Evolutionary conservation across 1,284 basidiomycete genomes (phyloP), one percentile per base, ranked within the genome.

Genomic region (Veloporphyrellus conicus): DNA sequence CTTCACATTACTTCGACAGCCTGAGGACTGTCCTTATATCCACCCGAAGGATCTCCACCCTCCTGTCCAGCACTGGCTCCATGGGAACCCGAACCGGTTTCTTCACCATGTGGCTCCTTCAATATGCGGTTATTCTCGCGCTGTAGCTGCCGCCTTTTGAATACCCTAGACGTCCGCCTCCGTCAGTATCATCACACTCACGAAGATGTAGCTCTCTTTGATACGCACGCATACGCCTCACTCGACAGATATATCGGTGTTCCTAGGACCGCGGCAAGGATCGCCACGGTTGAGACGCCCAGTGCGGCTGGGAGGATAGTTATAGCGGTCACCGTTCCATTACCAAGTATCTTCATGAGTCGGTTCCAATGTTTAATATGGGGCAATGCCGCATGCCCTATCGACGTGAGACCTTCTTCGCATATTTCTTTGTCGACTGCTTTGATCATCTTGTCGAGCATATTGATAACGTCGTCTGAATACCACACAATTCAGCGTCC

Each of bases 381-480:
- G n/a, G n/a, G n/a, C n/a, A n/a, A n/a, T n/a, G n/a, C n/a, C n/a
- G n/a, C n/a, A n/a, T n/a, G n/a, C n/a, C n/a, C n/a, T n/a, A n/a
- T n/a, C n/a, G n/a, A n/a, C n/a, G n/a, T n/a, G n/a, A n/a, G n/a
- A n/a, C n/a, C n/a, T n/a, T n/a, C n/a, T n/a, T n/a, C n/a, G n/a
- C n/a, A n/a, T n/a, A n/a, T n/a, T n/a, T n/a, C n/a, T n/a, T n/a
- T n/a, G n/a, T n/a, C n/a, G n/a, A n/a, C n/a, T n/a, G n/a, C n/a
- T n/a, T n/a, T n/a, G n/a, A n/a, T n/a, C n/a, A n/a, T n/a, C n/a
- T n/a, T n/a, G n/a, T n/a, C n/a, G n/a, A n/a, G n/a, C n/a, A n/a
- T n/a, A n/a, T n/a, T n/a, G 6, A 47, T 33, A 23, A 62, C 50
- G 18, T 62, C 56, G 3, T 33, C 64, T 62, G n/a, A 19, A 15